These are phyloP conservation scores for Podospora bellae-mahoneyi DNA, from an alignment of 495 filamentous ascomycete genomes.

Conservation along the genomic window DNA sequence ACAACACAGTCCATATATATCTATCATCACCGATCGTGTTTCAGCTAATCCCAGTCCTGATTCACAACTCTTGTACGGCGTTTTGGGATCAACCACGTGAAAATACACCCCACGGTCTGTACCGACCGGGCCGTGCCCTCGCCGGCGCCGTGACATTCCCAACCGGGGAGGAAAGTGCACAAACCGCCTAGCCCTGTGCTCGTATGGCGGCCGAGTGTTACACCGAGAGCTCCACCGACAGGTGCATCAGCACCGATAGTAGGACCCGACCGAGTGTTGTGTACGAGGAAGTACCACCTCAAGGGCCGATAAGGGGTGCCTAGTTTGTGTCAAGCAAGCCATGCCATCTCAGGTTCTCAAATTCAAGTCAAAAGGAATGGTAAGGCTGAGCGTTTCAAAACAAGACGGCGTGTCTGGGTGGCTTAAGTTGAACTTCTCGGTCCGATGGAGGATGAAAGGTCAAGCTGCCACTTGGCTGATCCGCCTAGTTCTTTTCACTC, in stretches of 20 bases:
- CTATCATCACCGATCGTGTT: background rate
- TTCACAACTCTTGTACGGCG: background rate
- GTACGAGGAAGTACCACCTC: background rate
- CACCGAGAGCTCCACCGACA: conserved; percentile 2
- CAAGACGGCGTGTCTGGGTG: background rate
- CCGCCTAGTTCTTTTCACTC: too few relatives aligned
- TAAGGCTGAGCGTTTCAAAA: background rate
- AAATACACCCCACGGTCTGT: background rate
- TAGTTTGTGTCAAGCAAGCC: background rate
- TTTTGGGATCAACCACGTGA: background rate
- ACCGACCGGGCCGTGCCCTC: background rate
- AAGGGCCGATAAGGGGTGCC: background rate
- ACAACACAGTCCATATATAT: background rate
- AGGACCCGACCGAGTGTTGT: background rate
- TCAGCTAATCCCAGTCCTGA: background rate
- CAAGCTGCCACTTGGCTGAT: too few relatives aligned
- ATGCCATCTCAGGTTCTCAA: background rate
- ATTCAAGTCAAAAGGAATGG: background rate
- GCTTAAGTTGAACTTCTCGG: too few relatives aligned
- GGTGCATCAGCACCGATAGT: background rate
- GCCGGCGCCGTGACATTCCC: background rate
- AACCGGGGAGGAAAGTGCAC: background rate
- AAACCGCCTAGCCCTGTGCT: background rate
- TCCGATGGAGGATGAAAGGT: too few relatives aligned
- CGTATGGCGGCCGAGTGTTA: background rate